A percentile compares a stretch with the other conserved stretches of the same genome.
Evolutionary conservation across 1,284 basidiomycete genomes (phyloP).

Genomic region (Pseudozyma pruni): DNA sequence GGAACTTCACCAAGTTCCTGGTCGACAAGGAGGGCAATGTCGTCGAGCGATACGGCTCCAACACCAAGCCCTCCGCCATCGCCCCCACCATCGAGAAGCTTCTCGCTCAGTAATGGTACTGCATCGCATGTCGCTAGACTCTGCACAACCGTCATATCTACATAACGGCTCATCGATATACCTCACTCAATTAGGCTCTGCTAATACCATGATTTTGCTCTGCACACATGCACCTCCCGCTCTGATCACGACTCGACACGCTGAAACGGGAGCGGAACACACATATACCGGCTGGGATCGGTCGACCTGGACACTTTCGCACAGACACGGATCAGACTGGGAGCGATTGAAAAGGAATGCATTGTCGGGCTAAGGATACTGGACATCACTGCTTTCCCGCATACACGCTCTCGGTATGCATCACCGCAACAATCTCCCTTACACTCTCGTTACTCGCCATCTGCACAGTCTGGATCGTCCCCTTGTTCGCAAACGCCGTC

Average conservation of each 20-base stretch:
- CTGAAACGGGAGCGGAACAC: background rate
- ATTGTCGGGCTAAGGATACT: background rate
- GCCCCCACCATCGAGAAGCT: constrained; percentile 76
- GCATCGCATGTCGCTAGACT: background rate
- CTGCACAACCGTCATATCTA: no score
- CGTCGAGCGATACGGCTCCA: constrained; percentile 80
- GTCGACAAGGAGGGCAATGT: constrained; percentile 74
- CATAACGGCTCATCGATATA: constrained; percentile 10
- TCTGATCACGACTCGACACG: background rate
- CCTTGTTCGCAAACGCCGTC: constrained; percentile 44
- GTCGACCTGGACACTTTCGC: no score
- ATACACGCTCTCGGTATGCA: constrained; percentile 47
- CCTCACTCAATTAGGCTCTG: constrained; percentile 13
- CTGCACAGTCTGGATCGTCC: constrained; percentile 39
- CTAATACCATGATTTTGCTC: constrained; percentile 26
- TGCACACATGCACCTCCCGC: background rate
- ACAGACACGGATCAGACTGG: no score
- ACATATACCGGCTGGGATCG: no score
- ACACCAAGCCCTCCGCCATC: constrained; percentile 78
- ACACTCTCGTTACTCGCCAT: constrained; percentile 39
- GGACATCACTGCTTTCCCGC: constrained; percentile 24
- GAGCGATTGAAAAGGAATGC: background rate
- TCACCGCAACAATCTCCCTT: constrained; percentile 42
- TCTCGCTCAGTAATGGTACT: constrained; percentile 30
- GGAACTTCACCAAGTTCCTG: constrained; percentile 71